Base-by-base conservation (phyloP, 176 grass and related monocot species). In the Aegilops sharonensis region DNA sequence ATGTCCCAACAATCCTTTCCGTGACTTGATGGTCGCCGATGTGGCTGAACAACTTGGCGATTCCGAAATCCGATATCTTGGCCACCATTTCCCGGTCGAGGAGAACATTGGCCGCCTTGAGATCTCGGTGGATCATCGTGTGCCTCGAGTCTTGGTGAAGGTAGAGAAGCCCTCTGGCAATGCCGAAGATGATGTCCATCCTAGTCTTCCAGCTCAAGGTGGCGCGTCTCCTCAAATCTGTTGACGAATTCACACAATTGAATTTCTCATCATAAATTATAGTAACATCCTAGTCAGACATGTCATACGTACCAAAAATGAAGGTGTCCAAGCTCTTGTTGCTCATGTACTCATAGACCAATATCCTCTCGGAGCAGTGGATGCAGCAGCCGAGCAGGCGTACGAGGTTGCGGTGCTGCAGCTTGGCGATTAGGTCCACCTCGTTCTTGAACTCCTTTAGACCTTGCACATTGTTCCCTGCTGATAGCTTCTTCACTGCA, bases 11-110 rank as follows among this genome's bases (percentile, higher is more conserved):
- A 24, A 91, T 76, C 11, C 12, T 93, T 1, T 30, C 48, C 0
- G 91, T 95, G 64, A 79, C 56, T 5, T 54, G 39, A 10, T 79
- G 39, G 15, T 66, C 72, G 8, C 81, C 57, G 52, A 4, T 78
- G 45, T 66, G 10, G 45, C n/a, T 85, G 71, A 95, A 93, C 7
- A 45, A 39, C 78, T 60, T 84, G 6, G 89, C 91, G 11, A 87
- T 93, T 24, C 91, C 91, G 2, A 95, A 95, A 32, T 95, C 89
- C 0, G 94, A 95, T 69, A 95, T 91, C 84, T 95, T 95, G 13
- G 94, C 91, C 36, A 89, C 87, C 91, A 93, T 95, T 0, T 89
- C 62, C 18, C 3, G 15, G 54, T 91, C 87, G 56, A 95, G 91
- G 30, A 95, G 94, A 18, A 91, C 88, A 32, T 96, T 96, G 5